Evolutionary conservation across 2,329 filamentous ascomycete species (phyloP), one percentile per base, ranked within the genome.

Genomic region (Aureobasidium leucospermi): DNA sequence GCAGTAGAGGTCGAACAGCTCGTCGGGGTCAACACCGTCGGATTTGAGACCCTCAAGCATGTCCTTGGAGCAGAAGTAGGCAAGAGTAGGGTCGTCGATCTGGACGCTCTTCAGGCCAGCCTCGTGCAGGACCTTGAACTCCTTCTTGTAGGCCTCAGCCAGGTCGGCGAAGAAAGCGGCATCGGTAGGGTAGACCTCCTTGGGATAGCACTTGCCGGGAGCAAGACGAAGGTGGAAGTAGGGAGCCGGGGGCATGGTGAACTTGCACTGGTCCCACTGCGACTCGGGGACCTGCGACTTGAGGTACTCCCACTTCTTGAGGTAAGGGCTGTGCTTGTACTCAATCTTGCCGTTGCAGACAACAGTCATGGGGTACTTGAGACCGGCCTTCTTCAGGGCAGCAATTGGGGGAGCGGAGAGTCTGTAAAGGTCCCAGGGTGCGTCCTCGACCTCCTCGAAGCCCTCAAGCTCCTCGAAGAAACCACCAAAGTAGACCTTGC

Each of bases 381-480:
- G 69, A 53, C 70, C 70, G 6, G 70, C 69, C 63, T 72, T 71
- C 67, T 73, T 70, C 64, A 73, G 63, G 29, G 70, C 70, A 19
- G 67, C 67, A 62, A 73, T 73, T 13, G 70, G 70, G 4, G 70
- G 70, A 29, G 70, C 70, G 49, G 65, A 68, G 32, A 72, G 65
- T 39, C 70, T 64, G 49, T 70, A 68, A 16, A 73, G 64, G 41
- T 71, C 68, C 71, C 70, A 72, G 19, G 70, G 70, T 42, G 72
- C 70, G 4, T 71, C 69, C 16, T 67, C 66, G 28, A 73, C 70
- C 57, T 71, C 70, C 57, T 69, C 64, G 67, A 72, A 72, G 58
- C 71, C 71, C 45, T 68, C 67, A 29, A 72, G 69, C 64, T 73
- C 72, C 65, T 73, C 71, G 62, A 72, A 71, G 67, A 73, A 72